Base-by-base conservation (phyloP, 2,329 filamentous ascomycete species). In the Aspergillus sclerotialis region DNA sequence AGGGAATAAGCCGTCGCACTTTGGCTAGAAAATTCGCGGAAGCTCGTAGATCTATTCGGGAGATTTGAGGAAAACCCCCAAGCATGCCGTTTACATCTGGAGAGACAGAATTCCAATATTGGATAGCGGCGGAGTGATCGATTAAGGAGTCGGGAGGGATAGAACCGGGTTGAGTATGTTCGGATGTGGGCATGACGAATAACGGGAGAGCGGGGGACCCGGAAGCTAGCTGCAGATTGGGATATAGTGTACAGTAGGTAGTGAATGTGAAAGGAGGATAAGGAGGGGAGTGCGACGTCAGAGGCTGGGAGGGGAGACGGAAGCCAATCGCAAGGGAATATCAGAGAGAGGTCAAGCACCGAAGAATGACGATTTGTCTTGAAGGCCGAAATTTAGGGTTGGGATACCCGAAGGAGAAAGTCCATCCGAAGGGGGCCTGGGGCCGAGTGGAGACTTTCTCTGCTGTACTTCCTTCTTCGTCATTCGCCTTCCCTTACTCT, bases 1-100 rank as follows among this genome's bases (percentile, higher is more conserved):
- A 19, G 10, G 41, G 30, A 5, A 53, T 39, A 16, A 53, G 31
- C 2, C 58, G 52, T 4, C 73, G 72, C 4, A 85, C 64, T 49
- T 83, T 84, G 8, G 74, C 70, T 19, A 87, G 59, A 55, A 87
- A 86, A 30, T 73, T 78, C 23, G 72, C 70, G 0, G 78, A 83
- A 27, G 79, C 80, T 47, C 79, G 76, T 5, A 89, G 68, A 56
- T 88, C 84, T 39, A 82, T 72, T 38, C 76, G 73, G 17, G 77
- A 82, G 50, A 85, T 73, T 55, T 78, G 70, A 2, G 76, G 75
- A 67, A 60, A 87, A 39, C 74, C 83, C 42, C 85, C 46, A 5
- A 49, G 38, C 45, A 54, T 53, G 50, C 84, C 84, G 50, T 81
- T 73, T 37, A 73, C 67, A 39, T 71, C 55, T 24, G 57, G 42